Base-by-base conservation (phyloP, 2,329 filamentous ascomycete genomes). In the Colletotrichum godetiae region DNA sequence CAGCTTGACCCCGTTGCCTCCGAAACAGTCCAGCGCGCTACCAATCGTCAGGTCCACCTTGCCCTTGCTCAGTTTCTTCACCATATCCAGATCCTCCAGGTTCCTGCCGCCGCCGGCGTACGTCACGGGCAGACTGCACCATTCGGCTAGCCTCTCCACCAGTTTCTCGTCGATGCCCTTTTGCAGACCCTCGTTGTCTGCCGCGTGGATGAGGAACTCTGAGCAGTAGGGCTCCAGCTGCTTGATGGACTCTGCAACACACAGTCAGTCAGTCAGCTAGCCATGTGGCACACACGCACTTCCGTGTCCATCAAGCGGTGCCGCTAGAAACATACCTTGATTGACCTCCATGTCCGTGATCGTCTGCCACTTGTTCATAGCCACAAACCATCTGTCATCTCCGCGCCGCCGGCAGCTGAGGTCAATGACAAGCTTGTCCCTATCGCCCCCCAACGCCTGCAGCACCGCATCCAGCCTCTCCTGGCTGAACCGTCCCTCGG, bases 341-440 rank as follows among this genome's bases (percentile, higher is more conserved):
- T 92, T 96, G 76, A 99, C 91, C 81, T 98, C 95, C 92, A 98
- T 97, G 79, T 98, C 94, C 1, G 97, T 98, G 68, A 98, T 92
- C 1, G 95, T 98, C 87, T 98, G 97, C 97, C 97, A 99, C 82
- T 97, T 97, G 83, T 99, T 94, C 93, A 97, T 99, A 68, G 97
- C 96, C n/a, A 99, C 97, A 79, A 94, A 95, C 97, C 97, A 99
- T 52, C 86, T 92, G 68, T 92, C 87, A 4, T 87, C 85, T 49
- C 88, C 93, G 73, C 92, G 92, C 72, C 92, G 88, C 64, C 97
- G 91, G 81, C 97, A 99, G 83, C 95, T 98, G 29, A 99, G 89
- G 80, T 99, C 97, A 81, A 99, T 95, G 76, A 99, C 96, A 61
- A 99, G 90, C 83, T 94, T 97, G 61, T 87, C 85, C 80, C 88